phyloP scores from a whole-genome alignment of 106 monocot species.

The Dendrobium chrysotoxum region DNA sequence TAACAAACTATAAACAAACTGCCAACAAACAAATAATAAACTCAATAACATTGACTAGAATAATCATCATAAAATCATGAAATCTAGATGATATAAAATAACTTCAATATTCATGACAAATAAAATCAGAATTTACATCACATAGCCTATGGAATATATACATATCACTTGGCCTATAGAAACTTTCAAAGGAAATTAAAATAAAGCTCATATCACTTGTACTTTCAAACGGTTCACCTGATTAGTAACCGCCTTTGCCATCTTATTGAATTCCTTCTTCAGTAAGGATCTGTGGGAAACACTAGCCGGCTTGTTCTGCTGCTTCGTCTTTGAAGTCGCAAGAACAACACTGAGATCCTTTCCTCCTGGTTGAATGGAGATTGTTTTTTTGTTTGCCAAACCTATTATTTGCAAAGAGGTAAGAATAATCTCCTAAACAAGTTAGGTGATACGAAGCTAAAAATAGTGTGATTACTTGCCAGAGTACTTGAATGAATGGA shows the following conservation, averaged over 20 bases:
- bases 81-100: too few species aligned
- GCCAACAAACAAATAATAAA: too few species aligned
- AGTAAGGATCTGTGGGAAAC: constrained; percentile 36
- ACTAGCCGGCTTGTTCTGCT: constrained; percentile 34
- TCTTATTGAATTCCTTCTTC: constrained; percentile 53
- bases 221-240: constrained; percentile 26
- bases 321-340: too few species aligned
- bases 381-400: constrained; percentile 57
- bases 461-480: constrained; percentile 13
- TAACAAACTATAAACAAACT: too few species aligned
- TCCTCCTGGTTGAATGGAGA: constrained; percentile 36
- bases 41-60: too few species aligned
- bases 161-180: too few species aligned
- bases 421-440: background rate
- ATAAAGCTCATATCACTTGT: background rate
- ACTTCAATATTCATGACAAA: too few species aligned
- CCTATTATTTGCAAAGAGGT: constrained; percentile 21
- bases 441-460: background rate
- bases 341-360: constrained; percentile 21
- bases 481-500: constrained; percentile 68
- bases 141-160: background rate
- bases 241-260: constrained; percentile 51
- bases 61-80: too few species aligned
- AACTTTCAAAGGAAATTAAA: too few species aligned
- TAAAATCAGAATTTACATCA: too few species aligned